Conservation (phyloP, 1,284 basidiomycete species). For the Cryptococcus maquisensis region DNA sequence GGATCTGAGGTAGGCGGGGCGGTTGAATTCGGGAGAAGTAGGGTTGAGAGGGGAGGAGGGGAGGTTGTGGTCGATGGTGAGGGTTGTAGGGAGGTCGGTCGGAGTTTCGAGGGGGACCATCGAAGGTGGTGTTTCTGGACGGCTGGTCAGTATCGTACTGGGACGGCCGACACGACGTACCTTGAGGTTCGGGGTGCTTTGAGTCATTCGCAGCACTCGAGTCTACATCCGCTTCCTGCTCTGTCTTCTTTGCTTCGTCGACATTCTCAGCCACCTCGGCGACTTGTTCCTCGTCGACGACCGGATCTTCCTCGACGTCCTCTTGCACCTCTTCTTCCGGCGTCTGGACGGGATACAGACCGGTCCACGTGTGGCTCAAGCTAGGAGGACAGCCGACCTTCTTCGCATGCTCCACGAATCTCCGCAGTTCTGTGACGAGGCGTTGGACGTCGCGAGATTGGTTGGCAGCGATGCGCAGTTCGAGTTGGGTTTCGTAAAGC, state of each 20-base stretch:
- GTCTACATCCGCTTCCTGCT: not conserved
- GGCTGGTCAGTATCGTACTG: not conserved
- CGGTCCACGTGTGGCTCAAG: conserved; percentile 28
- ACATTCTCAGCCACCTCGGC: not conserved
- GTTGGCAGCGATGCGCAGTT: conserved; percentile 63
- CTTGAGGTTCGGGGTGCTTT: too few relatives aligned
- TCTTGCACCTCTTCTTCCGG: not conserved
- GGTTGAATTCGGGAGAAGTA: conserved; percentile 25
- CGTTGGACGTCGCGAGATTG: conserved; percentile 28
- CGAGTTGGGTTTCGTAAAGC: conserved; percentile 66
- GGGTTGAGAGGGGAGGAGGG: conserved; percentile 30
- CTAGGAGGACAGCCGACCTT: conserved; percentile 10
- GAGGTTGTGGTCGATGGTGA: not conserved
- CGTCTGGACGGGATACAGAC: conserved; percentile 25
- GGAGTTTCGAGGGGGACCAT: not conserved
- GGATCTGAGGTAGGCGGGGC: conserved; percentile 29
- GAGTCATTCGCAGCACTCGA: too few relatives aligned
- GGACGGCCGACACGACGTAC: not conserved
- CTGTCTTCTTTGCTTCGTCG: too few relatives aligned
- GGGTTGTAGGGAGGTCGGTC: not conserved
- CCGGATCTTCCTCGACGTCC: not conserved
- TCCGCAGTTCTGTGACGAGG: conserved; percentile 27
- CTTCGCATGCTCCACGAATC: conserved; percentile 17
- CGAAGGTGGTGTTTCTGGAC: too few relatives aligned
- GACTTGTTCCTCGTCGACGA: not conserved